Conservation (phyloP, 1,284 basidiomycete species). For the Trametes polyzona region DNA sequence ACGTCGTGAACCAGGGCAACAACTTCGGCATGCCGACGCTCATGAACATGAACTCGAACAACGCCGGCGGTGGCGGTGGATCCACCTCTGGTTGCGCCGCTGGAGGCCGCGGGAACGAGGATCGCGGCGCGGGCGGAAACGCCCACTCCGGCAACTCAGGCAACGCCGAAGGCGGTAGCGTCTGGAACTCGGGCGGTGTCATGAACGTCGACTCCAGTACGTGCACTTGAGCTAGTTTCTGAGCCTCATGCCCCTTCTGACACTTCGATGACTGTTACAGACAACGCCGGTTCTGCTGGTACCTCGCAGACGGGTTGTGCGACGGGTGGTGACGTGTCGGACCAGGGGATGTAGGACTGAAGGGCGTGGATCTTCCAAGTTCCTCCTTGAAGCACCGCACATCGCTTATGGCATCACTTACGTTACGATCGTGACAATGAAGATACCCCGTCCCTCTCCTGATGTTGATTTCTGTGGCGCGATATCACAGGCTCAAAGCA, state of each 20-base stretch:
- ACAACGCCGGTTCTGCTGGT: constrained; percentile 38
- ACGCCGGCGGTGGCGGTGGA: constrained; percentile 35
- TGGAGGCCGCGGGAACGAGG: constrained; percentile 30
- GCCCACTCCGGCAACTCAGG: constrained; percentile 36
- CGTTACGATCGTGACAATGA: too few species aligned
- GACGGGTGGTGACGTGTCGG: constrained; percentile 22
- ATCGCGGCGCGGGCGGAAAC: constrained; percentile 35
- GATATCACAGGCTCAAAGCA: too few species aligned
- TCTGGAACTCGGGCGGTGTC: constrained; percentile 34
- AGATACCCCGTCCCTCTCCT: too few species aligned
- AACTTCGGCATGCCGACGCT: constrained; percentile 35
- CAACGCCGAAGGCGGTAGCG: constrained; percentile 33
- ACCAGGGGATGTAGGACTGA: background rate
- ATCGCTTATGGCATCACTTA: too few species aligned
- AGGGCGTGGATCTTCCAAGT: background rate
- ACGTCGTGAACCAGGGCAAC: constrained; percentile 28
- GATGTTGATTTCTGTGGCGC: too few species aligned
- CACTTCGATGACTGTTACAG: constrained; percentile 20
- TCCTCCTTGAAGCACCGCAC: too few species aligned
- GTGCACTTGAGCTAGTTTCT: constrained; percentile 4
- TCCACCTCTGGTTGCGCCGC: constrained; percentile 34
- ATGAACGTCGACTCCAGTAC: constrained; percentile 38
- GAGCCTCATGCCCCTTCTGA: background rate
- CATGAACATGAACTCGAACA: constrained; percentile 39
- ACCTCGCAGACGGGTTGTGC: constrained; percentile 33